Conservation (phyloP, 495 filamentous ascomycete genomes). For the Penicillium angulare region DNA sequence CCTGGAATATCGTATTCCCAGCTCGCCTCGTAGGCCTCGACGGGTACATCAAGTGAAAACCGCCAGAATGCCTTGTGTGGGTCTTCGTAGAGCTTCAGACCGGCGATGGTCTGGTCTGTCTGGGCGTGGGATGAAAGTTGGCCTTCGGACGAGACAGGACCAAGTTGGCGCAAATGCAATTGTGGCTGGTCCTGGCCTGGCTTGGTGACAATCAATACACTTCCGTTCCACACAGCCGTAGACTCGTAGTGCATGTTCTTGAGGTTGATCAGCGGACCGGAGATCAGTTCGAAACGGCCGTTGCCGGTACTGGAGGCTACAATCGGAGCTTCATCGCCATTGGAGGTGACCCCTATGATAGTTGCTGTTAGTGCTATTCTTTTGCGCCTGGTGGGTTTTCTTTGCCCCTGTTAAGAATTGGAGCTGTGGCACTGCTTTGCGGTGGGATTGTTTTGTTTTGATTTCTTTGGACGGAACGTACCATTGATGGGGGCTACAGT, state of each 20-base stretch:
- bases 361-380: background rate
- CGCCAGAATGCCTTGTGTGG: constrained; percentile 76
- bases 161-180: constrained; percentile 47
- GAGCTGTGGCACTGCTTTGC: too few relatives aligned
- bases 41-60: constrained; percentile 59
- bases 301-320: constrained; percentile 7
- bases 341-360: constrained; percentile 12
- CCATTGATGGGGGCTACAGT: constrained; percentile 7
- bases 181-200: constrained; percentile 56
- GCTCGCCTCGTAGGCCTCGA: constrained; percentile 44
- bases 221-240: constrained; percentile 69
- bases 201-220: constrained; percentile 74
- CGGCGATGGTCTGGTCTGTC: constrained; percentile 36
- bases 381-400: background rate
- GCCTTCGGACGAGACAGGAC: constrained; percentile 27
- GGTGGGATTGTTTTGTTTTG: too few relatives aligned
- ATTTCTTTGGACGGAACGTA: constrained; percentile 3
- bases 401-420: too few relatives aligned
- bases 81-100: constrained; percentile 76
- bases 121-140: constrained; percentile 9
- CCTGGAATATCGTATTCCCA: constrained; percentile 51
- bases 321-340: constrained; percentile 14
- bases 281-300: constrained; percentile 49
- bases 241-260: constrained; percentile 68
- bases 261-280: constrained; percentile 83